Evolutionary conservation across 805 yeast species (phyloP).

Genomic region (Pichia exigua): DNA sequence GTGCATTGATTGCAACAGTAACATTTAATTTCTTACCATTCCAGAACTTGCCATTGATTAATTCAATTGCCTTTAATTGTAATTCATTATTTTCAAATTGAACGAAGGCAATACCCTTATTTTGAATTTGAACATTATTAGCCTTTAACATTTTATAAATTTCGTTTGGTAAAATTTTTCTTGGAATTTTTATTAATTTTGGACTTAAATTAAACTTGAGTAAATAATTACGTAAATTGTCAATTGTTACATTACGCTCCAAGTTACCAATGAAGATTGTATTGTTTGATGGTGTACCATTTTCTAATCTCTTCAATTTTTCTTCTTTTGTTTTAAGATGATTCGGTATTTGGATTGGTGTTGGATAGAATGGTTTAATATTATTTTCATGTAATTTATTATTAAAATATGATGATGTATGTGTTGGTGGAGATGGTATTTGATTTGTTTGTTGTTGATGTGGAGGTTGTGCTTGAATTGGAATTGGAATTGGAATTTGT

Average conservation of each 20-base stretch:
- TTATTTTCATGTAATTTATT: background rate
- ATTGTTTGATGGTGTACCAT: constrained; percentile 47
- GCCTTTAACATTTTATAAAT: constrained; percentile 37
- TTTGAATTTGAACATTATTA: constrained; percentile 39
- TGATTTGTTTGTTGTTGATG: background rate
- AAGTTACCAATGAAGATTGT: constrained; percentile 59
- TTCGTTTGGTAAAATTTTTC: constrained; percentile 37
- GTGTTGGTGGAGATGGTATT: background rate
- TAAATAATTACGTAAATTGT: constrained; percentile 39
- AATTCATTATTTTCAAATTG: constrained; percentile 39
- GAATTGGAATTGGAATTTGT: background rate
- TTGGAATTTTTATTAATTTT: constrained; percentile 53
- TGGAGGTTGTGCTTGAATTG: background rate
- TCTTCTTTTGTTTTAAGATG: constrained; percentile 22
- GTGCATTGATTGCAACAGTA: constrained; percentile 64
- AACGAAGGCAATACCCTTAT: constrained; percentile 61
- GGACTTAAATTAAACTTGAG: constrained; percentile 37
- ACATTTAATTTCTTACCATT: constrained; percentile 61
- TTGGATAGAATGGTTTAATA: constrained; percentile 7
- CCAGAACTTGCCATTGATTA: constrained; percentile 57
- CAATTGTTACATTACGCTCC: constrained; percentile 41
- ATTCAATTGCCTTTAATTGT: constrained; percentile 45
- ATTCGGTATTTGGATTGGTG: background rate
- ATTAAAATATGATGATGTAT: constrained; percentile 2
- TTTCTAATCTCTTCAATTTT: constrained; percentile 29